These are phyloP conservation scores for Trichomonas tenax DNA, from an alignment of 208 protist species.

Conservation along the genomic window DNA sequence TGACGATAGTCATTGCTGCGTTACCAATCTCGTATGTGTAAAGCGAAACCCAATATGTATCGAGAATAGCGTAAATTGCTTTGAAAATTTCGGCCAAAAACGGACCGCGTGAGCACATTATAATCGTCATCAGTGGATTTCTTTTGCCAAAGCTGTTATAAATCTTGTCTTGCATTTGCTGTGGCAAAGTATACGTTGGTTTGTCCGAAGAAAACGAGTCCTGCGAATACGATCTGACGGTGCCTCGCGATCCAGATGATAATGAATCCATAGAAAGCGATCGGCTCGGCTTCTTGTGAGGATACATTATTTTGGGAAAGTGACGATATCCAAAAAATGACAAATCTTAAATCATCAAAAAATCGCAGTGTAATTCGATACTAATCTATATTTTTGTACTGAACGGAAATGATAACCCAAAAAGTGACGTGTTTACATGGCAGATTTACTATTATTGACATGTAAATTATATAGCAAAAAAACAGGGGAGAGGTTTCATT, in stretches of 20 bases:
- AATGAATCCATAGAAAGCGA: not conserved
- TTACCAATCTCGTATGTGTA: not conserved
- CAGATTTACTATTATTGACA: no score
- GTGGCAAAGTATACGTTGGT: not conserved
- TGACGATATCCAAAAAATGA: no score
- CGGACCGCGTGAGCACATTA: not conserved
- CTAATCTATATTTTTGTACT: no score
- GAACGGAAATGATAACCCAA: no score
- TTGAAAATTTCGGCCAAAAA: not conserved
- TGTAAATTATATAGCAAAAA: no score
- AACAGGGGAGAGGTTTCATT: no score
- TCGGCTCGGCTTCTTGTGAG: not conserved
- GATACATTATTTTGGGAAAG: no score
- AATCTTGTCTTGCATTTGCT: not conserved
- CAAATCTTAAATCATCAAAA: no score
- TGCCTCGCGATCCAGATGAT: not conserved
- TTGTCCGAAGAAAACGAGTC: not conserved
- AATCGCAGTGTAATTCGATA: no score
- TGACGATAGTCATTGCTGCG: not conserved
- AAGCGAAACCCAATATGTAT: not conserved
- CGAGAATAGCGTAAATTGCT: not conserved
- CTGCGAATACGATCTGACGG: not conserved
- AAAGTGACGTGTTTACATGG: no score
- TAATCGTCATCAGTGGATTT: not conserved
- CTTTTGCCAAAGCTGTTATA: not conserved